phyloP scores from a whole-genome alignment of 768 basidiomycete genomes.

The Nevesoporus exiguus region DNA sequence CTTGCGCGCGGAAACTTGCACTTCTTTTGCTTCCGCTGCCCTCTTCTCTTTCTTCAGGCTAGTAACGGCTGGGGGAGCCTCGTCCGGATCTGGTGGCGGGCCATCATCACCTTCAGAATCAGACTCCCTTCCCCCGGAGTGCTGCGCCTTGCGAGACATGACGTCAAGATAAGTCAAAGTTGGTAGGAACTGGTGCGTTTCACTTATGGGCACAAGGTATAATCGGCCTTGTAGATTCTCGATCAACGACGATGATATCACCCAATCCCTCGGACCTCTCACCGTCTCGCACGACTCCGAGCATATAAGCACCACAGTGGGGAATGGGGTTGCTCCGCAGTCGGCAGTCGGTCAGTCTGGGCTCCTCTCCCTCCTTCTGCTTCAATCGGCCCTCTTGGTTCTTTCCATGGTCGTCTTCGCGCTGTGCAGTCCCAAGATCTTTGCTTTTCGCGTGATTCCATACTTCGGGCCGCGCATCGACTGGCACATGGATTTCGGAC shows the following conservation, averaged over 20 bases:
- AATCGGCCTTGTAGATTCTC: slow-evolving; percentile 49
- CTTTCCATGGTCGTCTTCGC: slow-evolving; percentile 76
- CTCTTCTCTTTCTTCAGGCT: slow-evolving; percentile 56
- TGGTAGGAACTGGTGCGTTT: slow-evolving; percentile 81
- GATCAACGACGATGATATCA: slow-evolving; percentile 9
- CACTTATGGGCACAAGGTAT: slow-evolving; percentile 73
- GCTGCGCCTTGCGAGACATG: slow-evolving; percentile 59
- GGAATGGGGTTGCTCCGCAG: slow-evolving; percentile 70
- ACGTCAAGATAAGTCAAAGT: slow-evolving; percentile 79
- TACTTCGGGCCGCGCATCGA: slow-evolving; percentile 76
- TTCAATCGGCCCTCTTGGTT: slow-evolving; percentile 57
- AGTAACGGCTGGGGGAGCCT: slow-evolving; percentile 44
- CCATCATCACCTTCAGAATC: slow-evolving; percentile 79
- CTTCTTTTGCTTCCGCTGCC: slow-evolving; percentile 62
- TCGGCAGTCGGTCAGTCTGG: slow-evolving; percentile 65
- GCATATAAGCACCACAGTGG: slow-evolving; percentile 63
- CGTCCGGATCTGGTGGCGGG: slow-evolving; percentile 78
- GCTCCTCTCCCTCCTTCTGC: slow-evolving; percentile 49
- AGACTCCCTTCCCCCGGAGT: slow-evolving; percentile 42
- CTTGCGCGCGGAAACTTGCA: slow-evolving; percentile 73
- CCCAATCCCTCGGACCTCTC: slow-evolving; percentile 16
- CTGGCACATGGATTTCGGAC: slow-evolving; percentile 76
- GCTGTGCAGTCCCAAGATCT: slow-evolving; percentile 60
- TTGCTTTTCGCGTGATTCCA: slow-evolving; percentile 73
- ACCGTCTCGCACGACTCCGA: slow-evolving; percentile 79